Percentiles rank a stretch among this genome's conserved stretches.
Evolutionary conservation across 2,329 filamentous ascomycete species (phyloP).

Genomic region (Arachnopeziza araneosa): DNA sequence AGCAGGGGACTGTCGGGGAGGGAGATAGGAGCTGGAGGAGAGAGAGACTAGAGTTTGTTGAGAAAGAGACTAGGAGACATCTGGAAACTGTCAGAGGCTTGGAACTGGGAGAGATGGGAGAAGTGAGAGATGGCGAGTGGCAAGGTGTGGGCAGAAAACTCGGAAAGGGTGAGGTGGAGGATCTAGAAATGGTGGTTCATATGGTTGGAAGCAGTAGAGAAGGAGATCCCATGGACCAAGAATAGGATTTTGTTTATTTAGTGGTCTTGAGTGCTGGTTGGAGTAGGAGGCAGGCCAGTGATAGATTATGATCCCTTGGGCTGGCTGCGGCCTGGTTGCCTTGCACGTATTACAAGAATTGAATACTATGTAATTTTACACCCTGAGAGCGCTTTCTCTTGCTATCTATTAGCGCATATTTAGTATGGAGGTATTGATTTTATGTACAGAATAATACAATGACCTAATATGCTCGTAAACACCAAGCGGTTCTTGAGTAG

Average conservation of each 20-base stretch:
- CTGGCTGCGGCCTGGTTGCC: not conserved
- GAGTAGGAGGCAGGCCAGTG: not conserved
- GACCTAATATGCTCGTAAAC: too few relatives aligned
- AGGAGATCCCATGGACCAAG: constrained; percentile 24
- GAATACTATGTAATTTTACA: too few relatives aligned
- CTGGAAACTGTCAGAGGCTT: constrained; percentile 65
- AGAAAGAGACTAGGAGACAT: constrained; percentile 70
- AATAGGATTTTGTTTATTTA: not conserved
- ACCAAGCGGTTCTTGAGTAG: too few relatives aligned
- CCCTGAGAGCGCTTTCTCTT: too few relatives aligned
- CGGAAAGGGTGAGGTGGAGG: constrained; percentile 49
- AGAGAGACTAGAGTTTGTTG: constrained; percentile 76
- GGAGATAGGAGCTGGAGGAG: constrained; percentile 55
- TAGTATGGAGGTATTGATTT: too few relatives aligned
- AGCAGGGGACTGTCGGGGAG: constrained; percentile 30
- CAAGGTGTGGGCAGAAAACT: constrained; percentile 48
- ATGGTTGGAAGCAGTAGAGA: constrained; percentile 35
- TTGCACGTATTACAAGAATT: not conserved
- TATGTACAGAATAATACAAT: too few relatives aligned
- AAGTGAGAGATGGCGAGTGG: constrained; percentile 61
- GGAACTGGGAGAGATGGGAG: constrained; percentile 56
- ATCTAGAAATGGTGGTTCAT: constrained; percentile 46
- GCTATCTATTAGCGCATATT: too few relatives aligned
- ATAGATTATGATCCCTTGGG: not conserved
- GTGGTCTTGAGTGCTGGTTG: not conserved